Conservation (phyloP, 331 rosid species). For the Rosa hybrid region DNA sequence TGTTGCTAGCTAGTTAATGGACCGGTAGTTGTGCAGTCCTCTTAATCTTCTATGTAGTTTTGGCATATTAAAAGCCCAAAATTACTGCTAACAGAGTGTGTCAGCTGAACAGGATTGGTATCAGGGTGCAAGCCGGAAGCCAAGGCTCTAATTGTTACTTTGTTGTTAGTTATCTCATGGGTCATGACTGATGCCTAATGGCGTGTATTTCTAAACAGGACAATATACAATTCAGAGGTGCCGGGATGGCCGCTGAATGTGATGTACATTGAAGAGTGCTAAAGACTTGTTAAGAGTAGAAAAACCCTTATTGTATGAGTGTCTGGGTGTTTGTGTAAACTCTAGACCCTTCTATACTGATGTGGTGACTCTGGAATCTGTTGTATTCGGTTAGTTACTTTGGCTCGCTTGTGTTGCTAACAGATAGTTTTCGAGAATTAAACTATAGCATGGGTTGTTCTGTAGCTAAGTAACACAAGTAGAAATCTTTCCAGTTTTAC, state of each 20-base stretch:
- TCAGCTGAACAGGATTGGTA: slow-evolving; percentile 42
- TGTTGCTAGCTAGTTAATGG: slow-evolving; percentile 71
- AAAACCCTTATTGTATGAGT: slow-evolving; percentile 9
- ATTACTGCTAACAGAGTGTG: slow-evolving; percentile 69
- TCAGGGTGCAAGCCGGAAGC: slow-evolving; percentile 38
- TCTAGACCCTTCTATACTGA: neutral
- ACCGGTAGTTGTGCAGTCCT: slow-evolving; percentile 34
- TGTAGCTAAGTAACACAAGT: neutral
- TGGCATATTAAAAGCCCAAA: slow-evolving; percentile 96
- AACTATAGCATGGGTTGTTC: neutral
- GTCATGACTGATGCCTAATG: slow-evolving; percentile 27
- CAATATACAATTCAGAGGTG: slow-evolving; percentile 40
- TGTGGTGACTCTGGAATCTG: slow-evolving; percentile 16
- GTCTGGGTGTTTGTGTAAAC: slow-evolving; percentile 21
- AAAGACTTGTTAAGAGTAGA: slow-evolving; percentile 34
- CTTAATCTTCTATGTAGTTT: slow-evolving; percentile 61
- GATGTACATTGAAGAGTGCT: slow-evolving; percentile 59
- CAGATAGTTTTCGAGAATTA: neutral
- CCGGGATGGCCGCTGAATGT: slow-evolving; percentile 38
- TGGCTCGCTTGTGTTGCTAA: neutral
- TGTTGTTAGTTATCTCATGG: slow-evolving; percentile 26
- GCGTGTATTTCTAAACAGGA: slow-evolving; percentile 9
- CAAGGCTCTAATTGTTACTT: slow-evolving; percentile 48
- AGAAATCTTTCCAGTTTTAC: neutral
- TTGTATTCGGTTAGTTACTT: neutral